Percentiles rank a stretch among this genome's conserved stretches.
Evolutionary conservation across 2,329 filamentous ascomycete species (phyloP).

Genomic region (Penicillium polonicum): DNA sequence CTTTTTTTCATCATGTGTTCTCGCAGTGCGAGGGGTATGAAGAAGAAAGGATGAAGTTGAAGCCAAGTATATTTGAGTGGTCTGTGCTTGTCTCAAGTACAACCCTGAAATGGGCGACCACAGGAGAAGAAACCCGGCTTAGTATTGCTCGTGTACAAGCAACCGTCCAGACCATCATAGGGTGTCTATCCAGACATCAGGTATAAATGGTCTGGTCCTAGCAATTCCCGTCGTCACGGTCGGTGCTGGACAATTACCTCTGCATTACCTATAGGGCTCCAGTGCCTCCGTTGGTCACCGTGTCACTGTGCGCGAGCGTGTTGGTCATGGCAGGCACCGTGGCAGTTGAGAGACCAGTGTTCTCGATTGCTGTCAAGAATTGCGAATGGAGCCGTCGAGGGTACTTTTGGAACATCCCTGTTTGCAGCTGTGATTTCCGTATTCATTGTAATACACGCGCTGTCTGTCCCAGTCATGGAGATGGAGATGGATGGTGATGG

Average conservation of each 20-base stretch:
- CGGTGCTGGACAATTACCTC: neutral
- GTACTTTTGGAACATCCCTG: neutral
- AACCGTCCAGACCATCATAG: constrained; percentile 6
- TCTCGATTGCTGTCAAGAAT: neutral
- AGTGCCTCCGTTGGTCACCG: no score
- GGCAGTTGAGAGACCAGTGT: neutral
- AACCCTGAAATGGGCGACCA: neutral
- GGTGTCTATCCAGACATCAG: neutral
- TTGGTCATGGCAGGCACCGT: neutral
- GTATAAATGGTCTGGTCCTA: neutral
- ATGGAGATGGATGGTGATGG: no score
- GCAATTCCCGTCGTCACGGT: neutral
- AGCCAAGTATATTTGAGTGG: neutral
- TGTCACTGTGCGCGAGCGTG: neutral
- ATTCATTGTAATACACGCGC: neutral
- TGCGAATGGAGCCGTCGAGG: neutral
- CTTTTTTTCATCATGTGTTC: constrained; percentile 1
- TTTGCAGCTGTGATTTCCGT: neutral
- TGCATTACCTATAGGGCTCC: no score
- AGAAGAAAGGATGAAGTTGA: neutral
- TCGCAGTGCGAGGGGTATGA: constrained; percentile 2
- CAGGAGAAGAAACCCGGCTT: constrained; percentile 16
- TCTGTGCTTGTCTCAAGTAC: neutral
- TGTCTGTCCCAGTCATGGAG: neutral
- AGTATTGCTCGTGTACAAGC: constrained; percentile 15